Percentiles rank a stretch among this genome's conserved stretches.
Evolutionary conservation across 768 basidiomycete species (phyloP).

Genomic region (Agaricus sinodeliciosus): DNA sequence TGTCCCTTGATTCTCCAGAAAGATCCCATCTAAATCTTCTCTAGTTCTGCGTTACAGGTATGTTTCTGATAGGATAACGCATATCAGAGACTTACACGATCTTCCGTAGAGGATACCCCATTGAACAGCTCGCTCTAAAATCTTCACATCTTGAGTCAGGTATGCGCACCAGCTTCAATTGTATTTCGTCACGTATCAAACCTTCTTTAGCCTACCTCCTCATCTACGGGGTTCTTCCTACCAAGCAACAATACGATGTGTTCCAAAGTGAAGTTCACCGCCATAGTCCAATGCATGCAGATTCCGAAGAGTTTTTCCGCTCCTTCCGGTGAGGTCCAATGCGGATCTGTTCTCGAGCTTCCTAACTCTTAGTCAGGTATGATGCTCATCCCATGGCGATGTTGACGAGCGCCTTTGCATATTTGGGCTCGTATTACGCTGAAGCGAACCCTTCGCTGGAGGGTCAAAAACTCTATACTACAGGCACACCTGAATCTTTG

Average conservation of each 20-base stretch:
- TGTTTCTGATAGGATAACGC: not conserved
- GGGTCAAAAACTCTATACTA: slow-evolving; percentile 80
- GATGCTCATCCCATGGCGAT: slow-evolving; percentile 94
- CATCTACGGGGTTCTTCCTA: slow-evolving; percentile 81
- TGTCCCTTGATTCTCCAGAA: slow-evolving; percentile 5
- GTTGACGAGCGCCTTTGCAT: slow-evolving; percentile 80
- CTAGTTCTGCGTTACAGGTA: slow-evolving; percentile 71
- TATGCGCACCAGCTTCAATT: slow-evolving; percentile 12
- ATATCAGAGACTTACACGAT: not conserved
- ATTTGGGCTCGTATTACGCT: slow-evolving; percentile 80
- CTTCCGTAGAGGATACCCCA: slow-evolving; percentile 75
- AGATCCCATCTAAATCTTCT: not conserved
- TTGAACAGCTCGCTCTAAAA: slow-evolving; percentile 80
- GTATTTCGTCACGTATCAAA: not conserved
- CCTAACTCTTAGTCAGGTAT: slow-evolving; percentile 42
- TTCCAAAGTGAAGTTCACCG: slow-evolving; percentile 77
- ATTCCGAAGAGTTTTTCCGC: slow-evolving; percentile 63
- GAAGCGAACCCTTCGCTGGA: slow-evolving; percentile 87
- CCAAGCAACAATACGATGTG: slow-evolving; percentile 44
- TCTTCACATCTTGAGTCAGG: slow-evolving; percentile 75
- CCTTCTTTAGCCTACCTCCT: slow-evolving; percentile 61
- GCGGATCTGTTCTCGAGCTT: not conserved
- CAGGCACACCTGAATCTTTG: slow-evolving; percentile 58
- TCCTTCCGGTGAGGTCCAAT: slow-evolving; percentile 46
- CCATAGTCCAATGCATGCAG: slow-evolving; percentile 62